Evolutionary conservation across 75 land plant species (phyloP), one percentile per base, ranked within the genome.

Genomic region (Ceratopteris richardii): DNA sequence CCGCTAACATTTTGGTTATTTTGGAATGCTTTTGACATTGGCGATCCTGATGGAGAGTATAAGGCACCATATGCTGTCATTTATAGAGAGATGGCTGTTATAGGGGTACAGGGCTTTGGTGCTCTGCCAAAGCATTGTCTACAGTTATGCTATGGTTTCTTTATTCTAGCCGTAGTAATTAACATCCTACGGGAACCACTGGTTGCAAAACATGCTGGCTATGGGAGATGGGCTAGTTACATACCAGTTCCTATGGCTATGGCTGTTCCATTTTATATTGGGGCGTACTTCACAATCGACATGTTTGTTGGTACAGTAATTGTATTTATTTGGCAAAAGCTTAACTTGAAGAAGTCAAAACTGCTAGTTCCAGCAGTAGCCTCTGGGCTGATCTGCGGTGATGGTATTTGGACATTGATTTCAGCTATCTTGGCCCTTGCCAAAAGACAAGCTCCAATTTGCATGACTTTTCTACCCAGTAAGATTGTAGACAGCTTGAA

Each of bases 221-320:
- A n/a, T n/a, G n/a, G n/a, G n/a, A n/a, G n/a, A n/a, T 11, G 29
- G 19, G 27, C 56, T 6, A 14, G 63, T 6, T 80, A 27, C 37
- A 37, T 81, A 11, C 84, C 84, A 30, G 66, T 66, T 12, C 70
- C 83, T 1, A 81, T 81, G 84, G 84, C 74, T 5, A 74, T 81
- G 84, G 84, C 84, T 39, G 70, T 81, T 26, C 84, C 84, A 0
- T 81, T 81, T 64, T 81, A 81, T 64, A 58, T 79, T 17, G 84
- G 84, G 0, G 68, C 60, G 20, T 81, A 79, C 67, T 81, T 81
- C 51, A 64, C 84, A 55, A 74, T 81, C 23, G 84, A 81, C 51
- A 81, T 81, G 84, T 81, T 77, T 37, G 22, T 81, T 40, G 84
- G 84, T 16, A 74, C 79, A 21, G 54, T 68, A 31, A 62, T 81